Percentiles rank a stretch among this genome's conserved stretches.
These are phyloP conservation scores for Camellia oleifera DNA, from an alignment of 179 eudicot genomes.

Conservation along the genomic window DNA sequence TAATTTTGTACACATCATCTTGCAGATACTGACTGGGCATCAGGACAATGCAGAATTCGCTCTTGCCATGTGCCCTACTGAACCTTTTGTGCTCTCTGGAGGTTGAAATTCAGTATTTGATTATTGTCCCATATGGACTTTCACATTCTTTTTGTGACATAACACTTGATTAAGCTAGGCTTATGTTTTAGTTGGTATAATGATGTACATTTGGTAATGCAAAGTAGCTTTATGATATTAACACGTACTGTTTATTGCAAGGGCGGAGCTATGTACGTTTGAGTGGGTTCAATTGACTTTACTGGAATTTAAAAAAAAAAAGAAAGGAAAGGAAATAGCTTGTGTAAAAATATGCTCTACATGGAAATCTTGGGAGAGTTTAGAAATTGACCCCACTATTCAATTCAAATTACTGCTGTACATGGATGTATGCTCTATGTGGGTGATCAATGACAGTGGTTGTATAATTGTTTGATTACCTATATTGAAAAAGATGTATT, in stretches of 20 bases:
- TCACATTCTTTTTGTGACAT: not conserved
- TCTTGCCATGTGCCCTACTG: conserved; percentile 83
- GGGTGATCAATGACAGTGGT: too few relatives aligned
- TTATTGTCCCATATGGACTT: not conserved
- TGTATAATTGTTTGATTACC: too few relatives aligned
- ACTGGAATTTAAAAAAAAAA: too few relatives aligned
- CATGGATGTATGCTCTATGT: too few relatives aligned
- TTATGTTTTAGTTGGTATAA: not conserved
- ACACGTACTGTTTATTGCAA: not conserved
- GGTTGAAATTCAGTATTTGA: conserved; percentile 36
- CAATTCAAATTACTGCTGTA: too few relatives aligned
- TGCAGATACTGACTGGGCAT: conserved; percentile 84
- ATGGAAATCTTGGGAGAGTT: too few relatives aligned
- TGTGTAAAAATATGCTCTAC: too few relatives aligned
- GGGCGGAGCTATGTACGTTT: too few relatives aligned
- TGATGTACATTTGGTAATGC: not conserved
- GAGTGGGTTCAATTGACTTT: too few relatives aligned
- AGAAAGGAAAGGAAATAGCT: too few relatives aligned
- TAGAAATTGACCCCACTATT: too few relatives aligned
- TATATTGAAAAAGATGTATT: too few relatives aligned
- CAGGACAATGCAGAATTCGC: conserved; percentile 95
- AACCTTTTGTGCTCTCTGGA: conserved; percentile 95
- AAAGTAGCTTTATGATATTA: not conserved
- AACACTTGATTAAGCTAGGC: not conserved
- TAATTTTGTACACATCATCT: conserved; percentile 10